Evolutionary conservation across 2,329 filamentous ascomycete species (phyloP).

Genomic region (Fusarium nematophilum): DNA sequence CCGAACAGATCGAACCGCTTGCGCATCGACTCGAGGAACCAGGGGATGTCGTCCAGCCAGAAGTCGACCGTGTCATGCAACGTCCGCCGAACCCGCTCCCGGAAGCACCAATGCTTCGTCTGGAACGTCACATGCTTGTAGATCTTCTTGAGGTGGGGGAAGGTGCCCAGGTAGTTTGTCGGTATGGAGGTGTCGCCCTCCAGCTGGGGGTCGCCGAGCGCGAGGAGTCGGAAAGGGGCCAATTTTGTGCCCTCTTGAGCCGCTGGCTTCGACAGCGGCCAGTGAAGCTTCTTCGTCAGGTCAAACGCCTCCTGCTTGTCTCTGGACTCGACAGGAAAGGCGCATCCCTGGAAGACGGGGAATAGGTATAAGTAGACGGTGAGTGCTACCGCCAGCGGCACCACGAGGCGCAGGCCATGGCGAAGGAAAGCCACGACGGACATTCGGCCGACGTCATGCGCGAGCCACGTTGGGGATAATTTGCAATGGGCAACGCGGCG

Average conservation of each 20-base stretch:
- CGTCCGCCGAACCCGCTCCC: constrained; percentile 63
- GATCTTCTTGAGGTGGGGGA: constrained; percentile 64
- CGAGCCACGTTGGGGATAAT: constrained; percentile 28
- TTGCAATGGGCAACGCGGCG: constrained; percentile 10
- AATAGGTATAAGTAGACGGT: constrained; percentile 89
- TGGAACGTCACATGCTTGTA: constrained; percentile 61
- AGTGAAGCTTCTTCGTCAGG: constrained; percentile 55
- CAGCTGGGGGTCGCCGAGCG: constrained; percentile 91
- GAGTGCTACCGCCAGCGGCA: constrained; percentile 74
- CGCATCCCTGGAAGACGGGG: constrained; percentile 82
- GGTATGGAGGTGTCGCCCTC: constrained; percentile 91
- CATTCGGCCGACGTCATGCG: constrained; percentile 61
- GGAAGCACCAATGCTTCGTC: constrained; percentile 57
- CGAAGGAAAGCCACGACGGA: constrained; percentile 64
- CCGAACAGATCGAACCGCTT: constrained; percentile 91
- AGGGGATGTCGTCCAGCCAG: constrained; percentile 74
- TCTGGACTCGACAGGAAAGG: constrained; percentile 72
- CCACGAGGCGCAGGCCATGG: constrained; percentile 64
- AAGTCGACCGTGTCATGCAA: constrained; percentile 72
- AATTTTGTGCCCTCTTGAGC: constrained; percentile 40
- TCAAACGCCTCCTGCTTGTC: constrained; percentile 49
- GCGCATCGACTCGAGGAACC: constrained; percentile 72
- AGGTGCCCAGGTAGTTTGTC: constrained; percentile 61
- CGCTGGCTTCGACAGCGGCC: constrained; percentile 47
- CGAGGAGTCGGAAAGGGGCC: constrained; percentile 87